Evolutionary conservation across 495 filamentous ascomycete species (phyloP).

Genomic region (Hypoxylon crocopeplum): DNA sequence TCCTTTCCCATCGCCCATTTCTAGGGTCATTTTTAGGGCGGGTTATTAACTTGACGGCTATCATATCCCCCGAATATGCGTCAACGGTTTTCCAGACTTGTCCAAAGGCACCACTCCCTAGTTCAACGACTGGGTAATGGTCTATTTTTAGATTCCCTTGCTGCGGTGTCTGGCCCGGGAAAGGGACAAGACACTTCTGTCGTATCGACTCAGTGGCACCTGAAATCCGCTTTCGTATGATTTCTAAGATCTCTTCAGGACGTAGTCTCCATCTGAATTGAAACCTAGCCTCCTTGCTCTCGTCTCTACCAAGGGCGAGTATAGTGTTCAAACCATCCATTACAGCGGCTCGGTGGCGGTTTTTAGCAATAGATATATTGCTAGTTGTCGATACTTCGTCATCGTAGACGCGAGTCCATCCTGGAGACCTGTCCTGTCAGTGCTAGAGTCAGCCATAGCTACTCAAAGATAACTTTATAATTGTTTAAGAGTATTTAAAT

Average conservation of each 20-base stretch:
- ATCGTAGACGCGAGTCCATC: too few relatives aligned
- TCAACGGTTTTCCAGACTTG: conserved; percentile 16
- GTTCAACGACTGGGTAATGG: background rate
- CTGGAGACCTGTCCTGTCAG: too few relatives aligned
- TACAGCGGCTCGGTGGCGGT: too few relatives aligned
- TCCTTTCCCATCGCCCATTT: background rate
- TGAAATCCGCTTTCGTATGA: background rate
- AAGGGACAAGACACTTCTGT: background rate
- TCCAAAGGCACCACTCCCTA: conserved; percentile 12
- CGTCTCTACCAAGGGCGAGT: too few relatives aligned
- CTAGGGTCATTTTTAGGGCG: background rate
- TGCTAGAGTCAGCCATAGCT: too few relatives aligned
- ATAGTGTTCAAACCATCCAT: too few relatives aligned
- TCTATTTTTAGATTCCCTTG: background rate
- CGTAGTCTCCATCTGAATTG: too few relatives aligned
- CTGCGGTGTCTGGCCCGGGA: background rate
- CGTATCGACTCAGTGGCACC: background rate
- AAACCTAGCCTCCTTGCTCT: too few relatives aligned
- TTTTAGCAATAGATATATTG: too few relatives aligned
- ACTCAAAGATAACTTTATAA: too few relatives aligned
- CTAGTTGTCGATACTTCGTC: too few relatives aligned
- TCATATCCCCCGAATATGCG: background rate
- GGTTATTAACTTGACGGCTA: conserved; percentile 14
- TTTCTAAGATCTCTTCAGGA: background rate
- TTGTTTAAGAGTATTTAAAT: too few relatives aligned